A percentile compares a stretch with the other conserved stretches of the same genome.
phyloP scores from a whole-genome alignment of 192 early-diverging fungal species.

The Coemansia sp. region DNA sequence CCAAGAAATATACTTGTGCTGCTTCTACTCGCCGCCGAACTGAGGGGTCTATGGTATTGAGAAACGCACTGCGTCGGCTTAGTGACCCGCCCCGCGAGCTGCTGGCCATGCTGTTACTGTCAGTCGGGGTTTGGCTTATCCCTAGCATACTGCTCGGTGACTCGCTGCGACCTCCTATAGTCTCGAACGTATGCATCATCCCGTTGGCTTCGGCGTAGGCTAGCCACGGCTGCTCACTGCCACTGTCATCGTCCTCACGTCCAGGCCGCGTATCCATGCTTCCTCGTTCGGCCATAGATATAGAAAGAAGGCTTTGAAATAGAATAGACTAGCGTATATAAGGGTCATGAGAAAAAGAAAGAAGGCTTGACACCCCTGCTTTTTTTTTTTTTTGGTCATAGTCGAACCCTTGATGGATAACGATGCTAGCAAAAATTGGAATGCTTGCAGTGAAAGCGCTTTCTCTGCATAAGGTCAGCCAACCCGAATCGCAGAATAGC shows the following conservation, averaged over 20 bases:
- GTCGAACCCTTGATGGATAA: background rate
- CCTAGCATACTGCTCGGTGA: slow-evolving; percentile 35
- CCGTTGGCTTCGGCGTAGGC: slow-evolving; percentile 44
- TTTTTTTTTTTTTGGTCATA: background rate
- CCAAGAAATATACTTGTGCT: slow-evolving; percentile 66
- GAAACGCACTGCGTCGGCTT: slow-evolving; percentile 47
- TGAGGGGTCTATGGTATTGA: slow-evolving; percentile 48
- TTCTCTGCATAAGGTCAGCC: background rate
- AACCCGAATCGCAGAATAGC: background rate
- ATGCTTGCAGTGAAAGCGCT: background rate
- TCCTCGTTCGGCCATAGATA: slow-evolving; percentile 29
- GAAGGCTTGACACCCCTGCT: background rate
- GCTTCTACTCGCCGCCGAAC: slow-evolving; percentile 50
- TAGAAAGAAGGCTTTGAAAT: background rate
- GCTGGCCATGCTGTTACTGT: slow-evolving; percentile 29
- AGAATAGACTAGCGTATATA: background rate
- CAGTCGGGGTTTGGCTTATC: slow-evolving; percentile 12
- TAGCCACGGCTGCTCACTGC: slow-evolving; percentile 43
- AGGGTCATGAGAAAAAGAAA: slow-evolving; percentile 1
- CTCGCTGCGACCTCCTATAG: slow-evolving; percentile 34
- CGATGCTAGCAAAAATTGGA: background rate
- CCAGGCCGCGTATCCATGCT: slow-evolving; percentile 32
- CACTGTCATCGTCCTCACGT: background rate
- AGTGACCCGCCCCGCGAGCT: slow-evolving; percentile 32
- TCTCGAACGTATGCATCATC: slow-evolving; percentile 56